Conservation (phyloP, 768 basidiomycete genomes). For the Phlebiopsis flavidoalba region DNA sequence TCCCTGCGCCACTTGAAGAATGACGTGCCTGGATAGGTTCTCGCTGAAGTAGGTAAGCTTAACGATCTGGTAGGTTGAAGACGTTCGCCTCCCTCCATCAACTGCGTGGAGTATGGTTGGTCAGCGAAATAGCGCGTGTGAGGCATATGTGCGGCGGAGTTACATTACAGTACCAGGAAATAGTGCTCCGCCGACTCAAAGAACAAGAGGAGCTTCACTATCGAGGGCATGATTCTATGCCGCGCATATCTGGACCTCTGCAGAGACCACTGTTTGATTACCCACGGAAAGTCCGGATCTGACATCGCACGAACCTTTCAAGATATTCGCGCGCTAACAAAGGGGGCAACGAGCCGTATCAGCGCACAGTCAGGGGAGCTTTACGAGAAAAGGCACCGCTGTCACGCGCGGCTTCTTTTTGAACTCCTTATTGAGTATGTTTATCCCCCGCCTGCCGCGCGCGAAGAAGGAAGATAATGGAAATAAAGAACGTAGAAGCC, state of each 20-base stretch:
- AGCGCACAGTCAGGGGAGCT: conserved; percentile 18
- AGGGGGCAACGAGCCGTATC: conserved; percentile 11
- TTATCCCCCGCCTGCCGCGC: conserved; percentile 76
- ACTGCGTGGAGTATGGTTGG: conserved; percentile 41
- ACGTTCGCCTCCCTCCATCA: conserved; percentile 97
- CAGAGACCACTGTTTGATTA: not conserved
- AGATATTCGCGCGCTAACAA: conserved; percentile 87
- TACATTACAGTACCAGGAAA: conserved; percentile 89
- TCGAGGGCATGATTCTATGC: conserved; percentile 84
- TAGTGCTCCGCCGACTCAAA: conserved; percentile 92
- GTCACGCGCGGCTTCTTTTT: conserved; percentile 97
- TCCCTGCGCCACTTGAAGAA: conserved; percentile 90
- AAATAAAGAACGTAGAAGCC: conserved; percentile 27
- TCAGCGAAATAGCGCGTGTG: not conserved
- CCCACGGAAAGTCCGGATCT: not conserved
- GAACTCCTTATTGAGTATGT: conserved; percentile 88
- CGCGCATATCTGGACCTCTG: conserved; percentile 99
- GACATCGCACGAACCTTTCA: conserved; percentile 61
- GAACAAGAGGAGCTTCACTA: conserved; percentile 89
- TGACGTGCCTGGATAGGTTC: conserved; percentile 94
- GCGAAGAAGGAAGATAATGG: conserved; percentile 13
- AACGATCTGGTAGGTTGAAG: conserved; percentile 98
- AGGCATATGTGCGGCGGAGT: conserved; percentile 27
- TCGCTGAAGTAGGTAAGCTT: conserved; percentile 99
- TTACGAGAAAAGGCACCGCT: conserved; percentile 66